These are phyloP conservation scores for Basidioascus undulatus DNA, from an alignment of 768 basidiomycete genomes.

Conservation along the genomic window DNA sequence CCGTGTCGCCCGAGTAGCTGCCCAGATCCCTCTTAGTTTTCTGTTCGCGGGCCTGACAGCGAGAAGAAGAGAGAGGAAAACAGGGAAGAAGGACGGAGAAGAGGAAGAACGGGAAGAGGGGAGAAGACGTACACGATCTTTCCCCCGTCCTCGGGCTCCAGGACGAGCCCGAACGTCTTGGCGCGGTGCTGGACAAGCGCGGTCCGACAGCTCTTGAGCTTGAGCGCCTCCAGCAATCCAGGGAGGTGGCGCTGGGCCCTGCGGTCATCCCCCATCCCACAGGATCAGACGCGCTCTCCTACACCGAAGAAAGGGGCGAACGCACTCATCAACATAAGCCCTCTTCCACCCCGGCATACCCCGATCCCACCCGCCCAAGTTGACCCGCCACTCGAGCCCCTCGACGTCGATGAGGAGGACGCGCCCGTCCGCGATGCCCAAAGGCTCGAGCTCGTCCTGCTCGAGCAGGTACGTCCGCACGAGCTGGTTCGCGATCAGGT, in stretches of 20 bases:
- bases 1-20: conserved; percentile 83
- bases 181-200: conserved; percentile 53
- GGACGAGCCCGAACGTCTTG: conserved; percentile 41
- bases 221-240: neutral
- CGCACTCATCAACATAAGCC: no score
- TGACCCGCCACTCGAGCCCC: neutral
- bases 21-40: neutral
- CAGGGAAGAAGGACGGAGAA: neutral
- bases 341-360: neutral
- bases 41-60: neutral
- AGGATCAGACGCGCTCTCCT: no score
- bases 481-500: conserved; percentile 35
- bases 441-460: conserved; percentile 39
- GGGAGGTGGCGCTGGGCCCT: neutral
- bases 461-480: conserved; percentile 49
- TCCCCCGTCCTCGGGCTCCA: conserved; percentile 49
- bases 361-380: neutral
- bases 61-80: neutral
- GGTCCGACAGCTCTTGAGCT: conserved; percentile 32
- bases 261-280: conserved; percentile 4
- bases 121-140: conserved; percentile 36
- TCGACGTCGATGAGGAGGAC: conserved; percentile 9
- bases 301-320: no score
- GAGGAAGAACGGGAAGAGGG: neutral
- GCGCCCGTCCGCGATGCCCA: conserved; percentile 29